Evolutionary conservation across 2,329 filamentous ascomycete species (phyloP).

Genomic region (Elsinoe arachidis): DNA sequence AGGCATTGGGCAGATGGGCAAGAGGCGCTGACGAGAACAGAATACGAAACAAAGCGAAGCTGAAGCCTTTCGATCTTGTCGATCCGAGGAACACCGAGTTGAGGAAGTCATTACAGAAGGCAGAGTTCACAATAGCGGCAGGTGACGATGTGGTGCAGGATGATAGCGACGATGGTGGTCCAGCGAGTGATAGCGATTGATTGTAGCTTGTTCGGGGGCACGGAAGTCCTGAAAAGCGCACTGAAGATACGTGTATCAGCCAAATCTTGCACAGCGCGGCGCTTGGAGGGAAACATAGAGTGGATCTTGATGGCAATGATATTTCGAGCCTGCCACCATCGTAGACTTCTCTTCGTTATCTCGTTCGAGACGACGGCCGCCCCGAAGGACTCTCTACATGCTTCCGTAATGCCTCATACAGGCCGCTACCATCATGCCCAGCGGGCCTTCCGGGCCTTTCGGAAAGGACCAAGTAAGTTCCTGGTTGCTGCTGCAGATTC

Average conservation of each 20-base stretch:
- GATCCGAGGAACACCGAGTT: slow-evolving; percentile 61
- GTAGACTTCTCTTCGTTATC: too few species aligned
- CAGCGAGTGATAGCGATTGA: slow-evolving; percentile 41
- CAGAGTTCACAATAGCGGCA: slow-evolving; percentile 54
- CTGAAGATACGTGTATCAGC: not conserved
- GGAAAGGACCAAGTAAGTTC: too few species aligned
- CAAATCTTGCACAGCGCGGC: slow-evolving; percentile 9
- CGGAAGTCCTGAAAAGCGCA: not conserved
- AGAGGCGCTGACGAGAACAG: slow-evolving; percentile 22
- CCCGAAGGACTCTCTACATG: too few species aligned
- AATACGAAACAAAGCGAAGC: slow-evolving; percentile 62
- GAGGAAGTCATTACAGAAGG: slow-evolving; percentile 56
- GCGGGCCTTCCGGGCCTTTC: too few species aligned
- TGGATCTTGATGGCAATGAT: not conserved
- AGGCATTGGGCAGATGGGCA: not conserved
- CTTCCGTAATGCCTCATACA: too few species aligned
- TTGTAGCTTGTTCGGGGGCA: not conserved
- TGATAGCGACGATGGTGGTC: slow-evolving; percentile 36
- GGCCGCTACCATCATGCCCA: too few species aligned
- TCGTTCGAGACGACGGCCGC: too few species aligned
- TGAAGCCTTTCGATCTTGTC: slow-evolving; percentile 62
- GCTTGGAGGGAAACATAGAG: not conserved
- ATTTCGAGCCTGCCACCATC: not conserved
- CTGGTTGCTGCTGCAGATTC: too few species aligned
- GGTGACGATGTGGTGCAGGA: slow-evolving; percentile 42